phyloP scores from a whole-genome alignment of 2,329 filamentous ascomycete species.

The Arthrinium phaeospermum region DNA sequence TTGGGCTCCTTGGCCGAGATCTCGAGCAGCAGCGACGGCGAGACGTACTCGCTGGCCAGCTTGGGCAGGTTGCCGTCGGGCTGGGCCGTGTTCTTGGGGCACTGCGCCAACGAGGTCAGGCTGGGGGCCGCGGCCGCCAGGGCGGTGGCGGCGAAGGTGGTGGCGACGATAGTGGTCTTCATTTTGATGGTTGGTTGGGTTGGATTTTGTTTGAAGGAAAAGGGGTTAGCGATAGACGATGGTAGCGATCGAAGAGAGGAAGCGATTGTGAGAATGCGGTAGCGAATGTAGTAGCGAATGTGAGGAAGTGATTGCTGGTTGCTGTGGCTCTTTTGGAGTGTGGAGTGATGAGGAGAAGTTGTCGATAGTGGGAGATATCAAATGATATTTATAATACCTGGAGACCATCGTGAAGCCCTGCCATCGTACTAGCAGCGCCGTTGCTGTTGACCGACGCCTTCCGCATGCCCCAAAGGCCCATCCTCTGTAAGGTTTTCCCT shows the following conservation, averaged over 20 bases:
- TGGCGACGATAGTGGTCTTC: not conserved
- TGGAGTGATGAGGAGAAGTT: not conserved
- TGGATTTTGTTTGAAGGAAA: too few species aligned
- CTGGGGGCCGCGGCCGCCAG: not conserved
- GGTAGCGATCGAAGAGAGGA: not conserved
- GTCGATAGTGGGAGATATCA: not conserved
- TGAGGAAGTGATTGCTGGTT: not conserved
- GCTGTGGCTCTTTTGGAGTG: not conserved
- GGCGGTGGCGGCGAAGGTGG: not conserved
- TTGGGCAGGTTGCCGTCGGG: slow-evolving; percentile 1
- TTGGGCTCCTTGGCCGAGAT: slow-evolving; percentile 14
- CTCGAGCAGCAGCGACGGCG: slow-evolving; percentile 1
- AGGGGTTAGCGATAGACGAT: not conserved
- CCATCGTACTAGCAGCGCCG: not conserved
- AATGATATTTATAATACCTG: not conserved
- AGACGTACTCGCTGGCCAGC: not conserved
- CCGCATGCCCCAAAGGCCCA: not conserved
- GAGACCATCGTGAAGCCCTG: too few species aligned
- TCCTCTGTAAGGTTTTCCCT: not conserved
- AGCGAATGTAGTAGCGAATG: not conserved
- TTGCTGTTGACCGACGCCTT: not conserved
- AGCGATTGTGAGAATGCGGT: too few species aligned
- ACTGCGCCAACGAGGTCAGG: not conserved
- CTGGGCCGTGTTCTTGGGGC: slow-evolving; percentile 11
- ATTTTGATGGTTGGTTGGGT: not conserved